These are phyloP conservation scores for Naematelia aurantialba DNA, from an alignment of 768 basidiomycete species.

Conservation along the genomic window DNA sequence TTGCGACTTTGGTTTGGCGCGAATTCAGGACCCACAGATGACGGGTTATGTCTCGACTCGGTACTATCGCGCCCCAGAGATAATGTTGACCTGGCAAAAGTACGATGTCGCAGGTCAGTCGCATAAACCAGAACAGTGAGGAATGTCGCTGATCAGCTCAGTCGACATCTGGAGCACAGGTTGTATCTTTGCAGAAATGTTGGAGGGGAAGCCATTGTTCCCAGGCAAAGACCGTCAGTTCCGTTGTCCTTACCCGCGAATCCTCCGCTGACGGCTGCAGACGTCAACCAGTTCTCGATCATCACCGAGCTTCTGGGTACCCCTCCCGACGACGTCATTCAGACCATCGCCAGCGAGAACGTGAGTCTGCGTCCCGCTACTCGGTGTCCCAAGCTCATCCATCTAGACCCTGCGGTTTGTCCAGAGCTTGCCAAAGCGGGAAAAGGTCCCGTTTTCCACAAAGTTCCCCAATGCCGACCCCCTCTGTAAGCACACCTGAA, in stretches of 20 bases:
- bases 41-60: constrained; percentile 98
- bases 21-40: constrained; percentile 99
- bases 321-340: constrained; percentile 99
- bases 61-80: constrained; percentile 98
- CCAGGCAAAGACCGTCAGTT: constrained; percentile 97
- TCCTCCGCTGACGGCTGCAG: constrained; percentile 52
- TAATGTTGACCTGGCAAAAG: constrained; percentile 99
- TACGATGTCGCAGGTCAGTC: constrained; percentile 80
- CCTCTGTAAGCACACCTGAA: constrained; percentile 61
- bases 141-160: neutral
- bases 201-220: constrained; percentile 97
- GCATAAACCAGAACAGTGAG: neutral
- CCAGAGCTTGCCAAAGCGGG: constrained; percentile 93
- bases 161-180: constrained; percentile 99
- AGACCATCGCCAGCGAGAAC: constrained; percentile 97
- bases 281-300: constrained; percentile 99
- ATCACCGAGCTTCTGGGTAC: constrained; percentile 97
- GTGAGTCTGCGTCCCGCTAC: constrained; percentile 56
- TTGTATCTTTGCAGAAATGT: constrained; percentile 99
- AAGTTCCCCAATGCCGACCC: constrained; percentile 86
- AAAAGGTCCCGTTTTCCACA: constrained; percentile 89
- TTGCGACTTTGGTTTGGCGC: constrained; percentile 96
- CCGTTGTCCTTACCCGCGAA: neutral
- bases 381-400: neutral
- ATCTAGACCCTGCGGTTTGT: constrained; percentile 91